Evolutionary conservation across 2,329 filamentous ascomycete species (phyloP), one percentile per base, ranked within the genome.

Genomic region (Diaporthe helianthi): DNA sequence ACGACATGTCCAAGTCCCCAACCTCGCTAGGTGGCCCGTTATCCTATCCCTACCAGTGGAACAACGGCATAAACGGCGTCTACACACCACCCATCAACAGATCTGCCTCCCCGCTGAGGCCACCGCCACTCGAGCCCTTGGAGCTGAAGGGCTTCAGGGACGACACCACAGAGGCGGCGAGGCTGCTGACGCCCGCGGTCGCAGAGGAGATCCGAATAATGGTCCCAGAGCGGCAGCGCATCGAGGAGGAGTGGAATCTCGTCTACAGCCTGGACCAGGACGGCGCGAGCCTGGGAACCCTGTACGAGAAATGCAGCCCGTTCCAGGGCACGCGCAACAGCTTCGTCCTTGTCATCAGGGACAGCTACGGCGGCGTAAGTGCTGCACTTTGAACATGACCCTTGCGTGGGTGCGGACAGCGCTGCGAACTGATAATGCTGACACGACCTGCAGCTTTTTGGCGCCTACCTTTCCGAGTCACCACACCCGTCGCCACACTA

Each of bases 121-220:
- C 94, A 1, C 95, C 95, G 13, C 94, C 94, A 0, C 87, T 98
- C 61, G 94, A 95, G 68, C 93, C 95, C 0, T 81, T 98, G 26
- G 83, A 86, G 5, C 85, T 98, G 44, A 80, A 83, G 26, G 92
- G 92, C 46, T 93, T 90, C 79, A 83, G 84, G 69, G 81, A 83
- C 1, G 85, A 84, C 74, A 93, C 91, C 4, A 81, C 84, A 22
- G 74, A 81, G 22, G 85, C 84, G 44, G 89, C 89, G 55, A 87
- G 88, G 73, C 83, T 98, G 65, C 84, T 99, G 68, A 91, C 86
- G 22, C 83, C 84, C 61, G 86, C 89, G 13, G 83, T 98, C 36
- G 96, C 95, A 3, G 96, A 98, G 81, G 96, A 98, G 82, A 97
- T 98, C 69, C 87, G 96, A 58, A 87, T 97, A 47, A 90, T 98